Evolutionary conservation across 2,329 filamentous ascomycete species (phyloP).

Genomic region (Didymella pinodella): DNA sequence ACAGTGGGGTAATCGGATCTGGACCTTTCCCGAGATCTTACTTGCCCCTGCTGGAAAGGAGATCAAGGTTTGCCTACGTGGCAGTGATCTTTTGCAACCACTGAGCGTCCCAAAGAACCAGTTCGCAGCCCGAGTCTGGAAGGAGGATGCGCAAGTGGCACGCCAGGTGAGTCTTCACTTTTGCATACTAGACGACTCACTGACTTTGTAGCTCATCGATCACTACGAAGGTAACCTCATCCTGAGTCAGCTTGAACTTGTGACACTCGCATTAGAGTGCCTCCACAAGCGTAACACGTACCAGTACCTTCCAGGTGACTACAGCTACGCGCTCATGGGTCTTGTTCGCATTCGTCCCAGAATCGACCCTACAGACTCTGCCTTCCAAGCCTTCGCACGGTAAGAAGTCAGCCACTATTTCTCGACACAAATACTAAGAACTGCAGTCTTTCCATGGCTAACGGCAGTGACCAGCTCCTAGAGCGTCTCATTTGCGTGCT

Average conservation of each 20-base stretch:
- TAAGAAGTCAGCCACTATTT: conserved; percentile 3
- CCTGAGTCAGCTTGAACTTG: conserved; percentile 54
- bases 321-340: conserved; percentile 59
- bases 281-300: conserved; percentile 51
- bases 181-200: neutral
- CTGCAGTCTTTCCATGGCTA: conserved; percentile 53
- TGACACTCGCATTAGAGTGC: conserved; percentile 53
- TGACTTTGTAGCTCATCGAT: conserved; percentile 52
- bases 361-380: conserved; percentile 52
- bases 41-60: conserved; percentile 41
- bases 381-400: conserved; percentile 59
- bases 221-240: conserved; percentile 56
- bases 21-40: conserved; percentile 58
- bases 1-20: conserved; percentile 57
- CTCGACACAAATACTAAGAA: neutral
- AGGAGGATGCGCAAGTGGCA: conserved; percentile 48
- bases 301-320: conserved; percentile 52
- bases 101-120: conserved; percentile 51
- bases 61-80: conserved; percentile 48
- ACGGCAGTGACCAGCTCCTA: conserved; percentile 56
- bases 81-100: conserved; percentile 31
- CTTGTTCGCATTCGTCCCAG: conserved; percentile 53
- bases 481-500: conserved; percentile 57
- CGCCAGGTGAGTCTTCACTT: conserved; percentile 29
- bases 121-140: conserved; percentile 53